phyloP scores from a whole-genome alignment of 2,329 filamentous ascomycete genomes.

The Penicillium decumbens region DNA sequence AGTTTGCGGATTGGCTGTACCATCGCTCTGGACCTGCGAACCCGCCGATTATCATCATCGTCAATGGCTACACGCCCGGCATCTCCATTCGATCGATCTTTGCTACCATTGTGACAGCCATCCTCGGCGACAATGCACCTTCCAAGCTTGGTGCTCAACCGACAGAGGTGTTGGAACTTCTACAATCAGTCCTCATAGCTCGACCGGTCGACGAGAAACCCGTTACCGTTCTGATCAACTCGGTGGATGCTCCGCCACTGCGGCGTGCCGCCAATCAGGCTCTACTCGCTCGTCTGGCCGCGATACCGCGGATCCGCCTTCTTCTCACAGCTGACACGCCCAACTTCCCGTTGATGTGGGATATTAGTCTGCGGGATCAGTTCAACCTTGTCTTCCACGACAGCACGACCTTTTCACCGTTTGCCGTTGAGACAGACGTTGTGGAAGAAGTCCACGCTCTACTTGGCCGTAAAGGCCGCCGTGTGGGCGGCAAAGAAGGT shows the following conservation, averaged over 20 bases:
- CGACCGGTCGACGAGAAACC: conserved; percentile 35
- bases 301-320: conserved; percentile 66
- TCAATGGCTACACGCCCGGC: conserved; percentile 70
- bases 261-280: conserved; percentile 67
- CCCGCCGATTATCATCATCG: conserved; percentile 64
- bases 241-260: conserved; percentile 73
- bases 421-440: conserved; percentile 69
- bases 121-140: conserved; percentile 44
- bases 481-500: conserved; percentile 83
- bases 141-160: conserved; percentile 61
- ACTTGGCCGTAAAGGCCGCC: conserved; percentile 71
- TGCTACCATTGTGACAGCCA: conserved; percentile 60
- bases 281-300: conserved; percentile 69
- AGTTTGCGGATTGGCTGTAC: conserved; percentile 69
- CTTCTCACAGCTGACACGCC: conserved; percentile 82
- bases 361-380: conserved; percentile 73
- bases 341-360: conserved; percentile 84
- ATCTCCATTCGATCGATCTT: conserved; percentile 45
- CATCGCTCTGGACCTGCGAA: conserved; percentile 31
- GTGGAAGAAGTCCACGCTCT: conserved; percentile 88
- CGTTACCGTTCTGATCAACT: conserved; percentile 74
- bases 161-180: conserved; percentile 61
- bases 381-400: conserved; percentile 91
- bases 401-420: conserved; percentile 79
- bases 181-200: conserved; percentile 59